Base-by-base conservation (phyloP, 2,329 filamentous ascomycete genomes). In the Verticillium isaacii region DNA sequence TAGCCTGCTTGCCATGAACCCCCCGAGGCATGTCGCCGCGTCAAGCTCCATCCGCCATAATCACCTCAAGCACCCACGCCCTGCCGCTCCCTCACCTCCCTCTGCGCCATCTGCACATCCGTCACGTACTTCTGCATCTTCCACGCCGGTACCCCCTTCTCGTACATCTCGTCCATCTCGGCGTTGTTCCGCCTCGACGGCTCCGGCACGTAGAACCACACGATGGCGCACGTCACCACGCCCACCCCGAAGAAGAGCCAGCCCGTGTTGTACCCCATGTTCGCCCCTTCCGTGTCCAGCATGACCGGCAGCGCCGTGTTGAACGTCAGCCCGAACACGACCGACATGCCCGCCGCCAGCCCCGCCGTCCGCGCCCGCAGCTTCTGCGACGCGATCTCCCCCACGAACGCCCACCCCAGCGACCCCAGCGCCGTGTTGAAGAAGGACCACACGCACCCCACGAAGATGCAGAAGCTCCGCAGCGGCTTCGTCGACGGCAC, bases 341-440 rank as follows among this genome's bases (percentile, higher is more conserved):
- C 67, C 32, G 64, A 69, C 3, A 66, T 63, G 1, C 72, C 71
- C 1, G 71, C 69, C 15, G 68, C 69, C 25, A 73, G 64, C 2
- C 72, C 71, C 5, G 73, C 69, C 0, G 73, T 75, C 12, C 70
- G 70, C 0, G 70, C 68, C 0, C 73, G 70, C 3, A 76, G 66
- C 5, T 73, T 69, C 15, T 73, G 72, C 0, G 75, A 73, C 0
- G 75, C 75, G 6, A 76, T 73, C 59, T 77, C 74, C 23, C 68
- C 71, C 29, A 72, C 68, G 45, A 71, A 71, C 0, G 69, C 69
- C 67, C 69, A 73, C 7, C 70, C 70, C 41, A 34, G 15, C 12
- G 11, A 56, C 14, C 11, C 29, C 7, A 25, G 61, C n/a, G 58
- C 60, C 12, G 50, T 56, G 19, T 36, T 14, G 58, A 62, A 67